Percentiles rank a stretch among this genome's conserved stretches.
These are phyloP conservation scores for Fraxinus angustifolia DNA, from an alignment of 305 asterid genomes.

Conservation along the genomic window DNA sequence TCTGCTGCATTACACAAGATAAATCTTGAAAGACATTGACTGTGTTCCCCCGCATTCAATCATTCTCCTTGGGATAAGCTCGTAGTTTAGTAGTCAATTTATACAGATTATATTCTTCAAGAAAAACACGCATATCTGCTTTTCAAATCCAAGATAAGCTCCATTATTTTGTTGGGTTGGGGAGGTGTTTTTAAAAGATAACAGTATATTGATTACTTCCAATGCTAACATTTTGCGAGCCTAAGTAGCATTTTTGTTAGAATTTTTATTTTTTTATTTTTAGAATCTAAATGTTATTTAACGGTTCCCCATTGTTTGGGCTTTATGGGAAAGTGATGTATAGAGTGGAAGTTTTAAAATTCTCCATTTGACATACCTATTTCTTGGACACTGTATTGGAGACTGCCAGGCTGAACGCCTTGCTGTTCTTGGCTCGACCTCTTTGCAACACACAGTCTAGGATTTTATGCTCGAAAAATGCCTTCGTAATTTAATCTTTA, in stretches of 20 bases:
- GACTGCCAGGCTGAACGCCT: neutral
- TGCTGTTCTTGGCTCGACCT: neutral
- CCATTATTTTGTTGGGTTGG: neutral
- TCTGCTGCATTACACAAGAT: neutral
- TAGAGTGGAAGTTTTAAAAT: neutral
- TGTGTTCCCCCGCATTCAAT: neutral
- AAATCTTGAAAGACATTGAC: neutral
- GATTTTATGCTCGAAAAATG: neutral
- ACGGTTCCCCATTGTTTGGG: neutral
- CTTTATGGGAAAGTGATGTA: neutral
- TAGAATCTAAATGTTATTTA: neutral
- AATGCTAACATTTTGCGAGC: neutral
- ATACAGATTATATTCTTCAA: no score
- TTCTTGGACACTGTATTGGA: neutral
- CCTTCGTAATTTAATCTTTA: neutral
- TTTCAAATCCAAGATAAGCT: neutral
- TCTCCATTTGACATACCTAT: neutral
- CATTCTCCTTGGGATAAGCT: neutral
- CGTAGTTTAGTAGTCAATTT: neutral
- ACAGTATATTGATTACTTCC: neutral
- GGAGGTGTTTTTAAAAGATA: neutral
- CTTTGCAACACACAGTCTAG: neutral
- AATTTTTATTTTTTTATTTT: no score
- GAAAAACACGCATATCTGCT: neutral
- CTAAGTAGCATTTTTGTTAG: neutral